phyloP scores from a whole-genome alignment of 345 rosid species.

The Melaleuca quinquenervia region DNA sequence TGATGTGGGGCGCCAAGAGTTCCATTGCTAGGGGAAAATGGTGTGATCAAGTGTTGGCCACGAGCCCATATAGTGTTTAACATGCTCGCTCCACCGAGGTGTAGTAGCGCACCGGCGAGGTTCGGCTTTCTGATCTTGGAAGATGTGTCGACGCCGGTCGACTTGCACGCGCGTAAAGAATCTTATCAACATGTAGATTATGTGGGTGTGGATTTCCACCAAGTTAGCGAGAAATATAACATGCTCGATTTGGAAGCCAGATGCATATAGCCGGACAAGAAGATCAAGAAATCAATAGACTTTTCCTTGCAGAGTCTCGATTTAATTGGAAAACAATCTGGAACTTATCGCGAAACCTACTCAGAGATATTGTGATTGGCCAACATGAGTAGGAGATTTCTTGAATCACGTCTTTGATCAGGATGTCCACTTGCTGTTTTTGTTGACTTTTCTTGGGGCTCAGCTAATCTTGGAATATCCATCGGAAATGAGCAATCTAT shows the following conservation, averaged over 20 bases:
- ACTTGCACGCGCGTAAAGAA: background rate
- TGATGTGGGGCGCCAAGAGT: background rate
- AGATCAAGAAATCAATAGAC: background rate
- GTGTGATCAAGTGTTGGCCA: background rate
- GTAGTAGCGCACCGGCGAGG: rapidly evolving
- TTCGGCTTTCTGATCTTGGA: background rate
- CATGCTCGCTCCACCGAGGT: rapidly evolving
- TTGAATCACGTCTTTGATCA: background rate
- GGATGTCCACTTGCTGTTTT: background rate
- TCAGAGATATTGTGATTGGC: background rate
- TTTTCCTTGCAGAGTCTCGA: background rate
- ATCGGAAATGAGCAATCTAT: background rate
- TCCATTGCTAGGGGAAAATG: background rate
- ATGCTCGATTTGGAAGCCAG: background rate
- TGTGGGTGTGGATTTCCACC: background rate
- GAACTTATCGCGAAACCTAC: background rate
- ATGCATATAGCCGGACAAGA: background rate
- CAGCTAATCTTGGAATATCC: background rate
- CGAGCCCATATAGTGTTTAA: background rate
- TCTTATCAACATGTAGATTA: background rate
- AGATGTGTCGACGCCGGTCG: background rate
- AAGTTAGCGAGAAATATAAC: background rate
- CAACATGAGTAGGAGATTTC: background rate
- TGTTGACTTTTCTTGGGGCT: too few species aligned
- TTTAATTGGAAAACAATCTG: background rate